A percentile compares a stretch with the other conserved stretches of the same genome.
Evolutionary conservation across 176 grass and related monocot species (phyloP).

Genomic region (Coix lacrymajobi): DNA sequence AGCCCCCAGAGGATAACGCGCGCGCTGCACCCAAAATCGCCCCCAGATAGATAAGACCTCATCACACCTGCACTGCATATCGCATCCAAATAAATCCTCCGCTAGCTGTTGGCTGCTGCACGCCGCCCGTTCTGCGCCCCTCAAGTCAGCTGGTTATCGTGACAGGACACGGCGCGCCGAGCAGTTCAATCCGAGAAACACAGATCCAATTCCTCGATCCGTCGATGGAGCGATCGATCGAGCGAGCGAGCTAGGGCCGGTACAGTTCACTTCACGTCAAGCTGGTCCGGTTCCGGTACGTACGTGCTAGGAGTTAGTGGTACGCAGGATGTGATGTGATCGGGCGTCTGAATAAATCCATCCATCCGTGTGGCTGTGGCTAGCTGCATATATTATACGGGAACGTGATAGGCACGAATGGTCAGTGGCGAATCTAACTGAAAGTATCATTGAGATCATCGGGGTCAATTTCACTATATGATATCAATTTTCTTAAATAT

Average conservation of each 20-base stretch:
- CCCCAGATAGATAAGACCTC: not conserved
- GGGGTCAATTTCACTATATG: too few relatives aligned
- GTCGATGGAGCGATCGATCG: not conserved
- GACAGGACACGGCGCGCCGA: not conserved
- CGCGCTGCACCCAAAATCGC: not conserved
- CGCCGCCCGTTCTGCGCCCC: constrained; percentile 25
- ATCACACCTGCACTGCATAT: not conserved
- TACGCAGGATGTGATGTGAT: constrained; percentile 11
- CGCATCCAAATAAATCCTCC: not conserved
- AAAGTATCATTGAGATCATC: too few relatives aligned
- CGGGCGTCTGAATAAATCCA: not conserved
- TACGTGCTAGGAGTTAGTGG: not conserved
- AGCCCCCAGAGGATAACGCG: not conserved
- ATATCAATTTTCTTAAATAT: too few relatives aligned
- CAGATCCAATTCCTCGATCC: not conserved
- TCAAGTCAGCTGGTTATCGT: not conserved
- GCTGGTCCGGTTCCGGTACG: not conserved
- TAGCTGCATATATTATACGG: not conserved
- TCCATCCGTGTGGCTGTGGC: too few relatives aligned
- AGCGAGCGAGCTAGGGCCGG: not conserved
- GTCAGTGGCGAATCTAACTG: too few relatives aligned
- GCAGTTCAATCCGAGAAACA: not conserved
- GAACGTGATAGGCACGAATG: constrained; percentile 20
- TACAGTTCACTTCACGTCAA: constrained; percentile 8
- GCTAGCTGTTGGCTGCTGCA: not conserved